Evolutionary conservation across 176 grass and related monocot genomes (phyloP).

Genomic region (Zoysia pacifica): DNA sequence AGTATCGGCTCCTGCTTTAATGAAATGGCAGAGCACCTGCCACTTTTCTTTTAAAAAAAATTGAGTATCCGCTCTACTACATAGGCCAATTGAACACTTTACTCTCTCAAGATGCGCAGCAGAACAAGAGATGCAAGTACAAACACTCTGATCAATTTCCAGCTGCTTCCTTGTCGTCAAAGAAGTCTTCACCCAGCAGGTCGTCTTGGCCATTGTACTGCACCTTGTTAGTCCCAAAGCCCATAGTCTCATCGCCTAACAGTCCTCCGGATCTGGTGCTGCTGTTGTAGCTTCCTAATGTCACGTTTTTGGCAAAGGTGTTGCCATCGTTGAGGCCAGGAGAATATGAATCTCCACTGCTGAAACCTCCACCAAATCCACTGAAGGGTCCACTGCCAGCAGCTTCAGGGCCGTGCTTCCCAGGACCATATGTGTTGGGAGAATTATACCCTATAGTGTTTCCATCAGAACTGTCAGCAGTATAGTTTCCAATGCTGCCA

Average conservation of each 20-base stretch:
- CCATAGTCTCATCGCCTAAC: neutral
- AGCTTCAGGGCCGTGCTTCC: slow-evolving; percentile 4
- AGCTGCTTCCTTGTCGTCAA: slow-evolving; percentile 45
- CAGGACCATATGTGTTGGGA: neutral
- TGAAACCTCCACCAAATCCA: neutral
- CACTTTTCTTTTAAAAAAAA: too few relatives aligned
- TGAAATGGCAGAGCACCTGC: too few relatives aligned
- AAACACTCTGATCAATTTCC: neutral
- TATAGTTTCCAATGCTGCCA: slow-evolving; percentile 7
- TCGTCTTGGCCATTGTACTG: slow-evolving; percentile 55
- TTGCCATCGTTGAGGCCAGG: neutral
- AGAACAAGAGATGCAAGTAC: neutral
- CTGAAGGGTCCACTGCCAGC: neutral
- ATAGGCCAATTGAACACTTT: neutral
- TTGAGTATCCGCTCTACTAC: neutral
- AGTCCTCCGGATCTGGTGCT: neutral
- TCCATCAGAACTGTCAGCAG: slow-evolving; percentile 6
- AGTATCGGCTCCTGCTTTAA: too few relatives aligned
- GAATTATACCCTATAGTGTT: slow-evolving; percentile 6
- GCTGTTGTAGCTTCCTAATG: slow-evolving; percentile 3
- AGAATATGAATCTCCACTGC: slow-evolving; percentile 18
- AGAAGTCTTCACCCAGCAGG: slow-evolving; percentile 42
- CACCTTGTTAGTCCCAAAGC: slow-evolving; percentile 27
- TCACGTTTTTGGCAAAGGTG: slow-evolving; percentile 22
- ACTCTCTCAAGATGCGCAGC: neutral